These are phyloP conservation scores for Sanguinoderma infundibulare DNA, from an alignment of 1,284 basidiomycete genomes.

Conservation along the genomic window DNA sequence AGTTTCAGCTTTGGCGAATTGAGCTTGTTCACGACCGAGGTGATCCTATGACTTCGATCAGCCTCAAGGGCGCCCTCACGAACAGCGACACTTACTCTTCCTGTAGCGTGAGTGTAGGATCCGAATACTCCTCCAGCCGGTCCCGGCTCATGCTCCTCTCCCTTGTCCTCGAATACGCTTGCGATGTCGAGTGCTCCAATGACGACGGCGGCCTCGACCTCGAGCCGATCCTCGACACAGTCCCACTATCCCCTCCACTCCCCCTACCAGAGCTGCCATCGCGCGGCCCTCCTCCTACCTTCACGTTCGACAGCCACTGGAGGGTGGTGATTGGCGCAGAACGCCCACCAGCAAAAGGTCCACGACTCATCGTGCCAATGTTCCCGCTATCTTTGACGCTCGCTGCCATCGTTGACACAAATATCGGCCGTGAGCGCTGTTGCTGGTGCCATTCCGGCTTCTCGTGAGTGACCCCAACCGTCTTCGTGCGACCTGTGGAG, in stretches of 20 bases:
- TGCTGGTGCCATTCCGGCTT: background rate
- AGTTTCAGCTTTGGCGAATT: constrained; percentile 77
- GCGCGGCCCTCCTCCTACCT: constrained; percentile 53
- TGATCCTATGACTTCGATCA: constrained; percentile 59
- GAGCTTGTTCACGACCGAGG: constrained; percentile 75
- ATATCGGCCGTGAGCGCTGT: constrained; percentile 12
- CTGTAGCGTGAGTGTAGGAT: constrained; percentile 63
- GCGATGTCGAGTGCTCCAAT: constrained; percentile 23
- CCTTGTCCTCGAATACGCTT: constrained; percentile 12
- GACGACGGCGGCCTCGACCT: constrained; percentile 30
- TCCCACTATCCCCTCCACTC: constrained; percentile 52
- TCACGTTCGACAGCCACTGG: constrained; percentile 75
- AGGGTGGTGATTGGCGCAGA: constrained; percentile 63
- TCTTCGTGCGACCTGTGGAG: constrained; percentile 16
- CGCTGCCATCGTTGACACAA: constrained; percentile 7
- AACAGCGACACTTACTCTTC: constrained; percentile 66
- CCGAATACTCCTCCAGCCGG: constrained; percentile 46
- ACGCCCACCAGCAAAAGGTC: constrained; percentile 51
- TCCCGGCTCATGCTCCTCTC: constrained; percentile 49
- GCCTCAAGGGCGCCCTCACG: background rate
- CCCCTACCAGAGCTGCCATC: constrained; percentile 58
- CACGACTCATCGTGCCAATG: constrained; percentile 61
- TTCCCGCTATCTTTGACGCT: constrained; percentile 22
- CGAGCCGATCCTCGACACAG: constrained; percentile 35
- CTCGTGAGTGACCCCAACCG: constrained; percentile 1